Evolutionary conservation across 2,329 filamentous ascomycete species (phyloP).

Genomic region (Penicillium sp.): DNA sequence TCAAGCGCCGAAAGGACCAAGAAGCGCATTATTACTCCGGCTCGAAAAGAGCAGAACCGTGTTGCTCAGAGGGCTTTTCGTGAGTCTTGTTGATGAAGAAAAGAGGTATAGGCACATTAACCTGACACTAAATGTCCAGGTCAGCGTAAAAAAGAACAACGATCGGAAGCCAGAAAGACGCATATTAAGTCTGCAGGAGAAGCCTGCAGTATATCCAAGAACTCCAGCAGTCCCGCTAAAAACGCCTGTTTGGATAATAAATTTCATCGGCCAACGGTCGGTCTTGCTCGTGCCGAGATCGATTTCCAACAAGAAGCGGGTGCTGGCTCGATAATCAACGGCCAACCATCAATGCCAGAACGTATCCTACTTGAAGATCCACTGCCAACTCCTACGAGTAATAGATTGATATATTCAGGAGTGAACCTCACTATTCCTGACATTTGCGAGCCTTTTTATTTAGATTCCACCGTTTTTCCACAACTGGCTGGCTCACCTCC

Average conservation of each 20-base stretch:
- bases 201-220: not conserved
- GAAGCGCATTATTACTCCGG: constrained; percentile 7
- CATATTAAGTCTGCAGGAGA: not conserved
- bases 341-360: not conserved
- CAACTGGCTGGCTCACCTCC: too few species aligned
- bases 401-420: not conserved
- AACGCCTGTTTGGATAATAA: not conserved
- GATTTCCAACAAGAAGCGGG: not conserved
- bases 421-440: not conserved
- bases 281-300: not conserved
- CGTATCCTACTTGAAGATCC: not conserved
- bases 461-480: not conserved
- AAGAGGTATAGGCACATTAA: too few species aligned
- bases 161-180: not conserved
- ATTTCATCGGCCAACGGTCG: not conserved
- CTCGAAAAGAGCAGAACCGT: constrained; percentile 10
- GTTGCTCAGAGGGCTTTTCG: constrained; percentile 9
- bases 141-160: not conserved
- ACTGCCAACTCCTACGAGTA: not conserved
- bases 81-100: not conserved
- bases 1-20: not conserved
- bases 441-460: not conserved
- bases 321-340: not conserved
- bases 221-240: not conserved
- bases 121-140: not conserved